Base-by-base conservation (phyloP, 768 basidiomycete species). In the Trametes cinnabarina region DNA sequence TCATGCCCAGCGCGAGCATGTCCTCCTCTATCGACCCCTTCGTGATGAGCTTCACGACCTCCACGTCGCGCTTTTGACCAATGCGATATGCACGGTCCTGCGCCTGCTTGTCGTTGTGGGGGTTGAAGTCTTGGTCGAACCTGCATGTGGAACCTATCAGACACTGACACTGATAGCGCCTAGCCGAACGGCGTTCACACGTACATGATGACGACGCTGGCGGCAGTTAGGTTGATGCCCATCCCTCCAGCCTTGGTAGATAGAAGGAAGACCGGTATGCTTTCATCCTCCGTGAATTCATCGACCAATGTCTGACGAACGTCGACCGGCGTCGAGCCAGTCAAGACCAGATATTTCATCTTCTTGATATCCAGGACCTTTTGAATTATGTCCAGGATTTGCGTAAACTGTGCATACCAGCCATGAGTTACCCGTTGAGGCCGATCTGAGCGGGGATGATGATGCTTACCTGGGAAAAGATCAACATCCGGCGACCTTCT, bases 71-170 rank as follows among this genome's bases (percentile, higher is more conserved):
- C 69, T 91, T 93, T 72, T 97, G 94, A 22, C 94, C 96, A 63
- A 99, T 97, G 25, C 97, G 89, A 72, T 98, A 98, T 23, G 94
- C 94, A 32, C 97, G 86, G 72, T 99, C 97, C 58, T 96, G 94
- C 0, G 97, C 97, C 74, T 99, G 97, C 60, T 90, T 85, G 73
- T 98, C 97, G 70, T 99, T 99, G 74, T 94, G 92, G 3, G 92
- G 92, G 70, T 98, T 98, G 74, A 98, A 99, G 71, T 98, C 96
- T 69, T 96, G 94, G 69, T 99, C 96, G 69, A 94, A 97, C 84
- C 88, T 90, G 57, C 40, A 14, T 26, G 57, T 71, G 50, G 44
- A 63, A 41, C 23, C 41, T 40, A 11, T 35, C 47, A 40, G 11
- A 28, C 19, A 37, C 8, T 4, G 3, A 4, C 44, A 46, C 12